Evolutionary conservation across 176 grass and related monocot species (phyloP).

Genomic region (Oryza punctata): DNA sequence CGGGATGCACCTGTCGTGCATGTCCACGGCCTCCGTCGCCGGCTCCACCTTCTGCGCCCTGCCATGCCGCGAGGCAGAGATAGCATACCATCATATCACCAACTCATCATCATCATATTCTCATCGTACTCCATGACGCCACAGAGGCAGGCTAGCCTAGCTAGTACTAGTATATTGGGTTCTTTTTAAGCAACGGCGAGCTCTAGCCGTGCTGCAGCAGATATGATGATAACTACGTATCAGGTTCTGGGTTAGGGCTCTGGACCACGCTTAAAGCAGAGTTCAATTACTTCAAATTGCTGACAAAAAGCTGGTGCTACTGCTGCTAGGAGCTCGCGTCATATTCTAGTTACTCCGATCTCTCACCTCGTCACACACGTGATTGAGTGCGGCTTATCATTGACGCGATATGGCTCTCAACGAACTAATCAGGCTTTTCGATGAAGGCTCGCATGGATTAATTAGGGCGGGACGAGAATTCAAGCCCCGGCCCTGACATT

Average conservation of each 20-base stretch:
- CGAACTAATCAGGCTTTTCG: neutral
- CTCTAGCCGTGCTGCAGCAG: slow-evolving; percentile 1
- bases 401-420: neutral
- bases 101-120: neutral
- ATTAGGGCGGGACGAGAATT: neutral
- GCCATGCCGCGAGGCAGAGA: slow-evolving; percentile 16
- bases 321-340: neutral
- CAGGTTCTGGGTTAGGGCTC: neutral
- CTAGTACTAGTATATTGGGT: neutral
- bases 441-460: slow-evolving; percentile 4
- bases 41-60: slow-evolving; percentile 63
- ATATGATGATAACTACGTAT: neutral
- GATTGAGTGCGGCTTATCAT: neutral
- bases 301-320: neutral
- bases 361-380: neutral
- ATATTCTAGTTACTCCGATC: neutral
- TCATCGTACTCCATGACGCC: slow-evolving; percentile 24
- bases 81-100: neutral
- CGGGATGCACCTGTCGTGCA: slow-evolving; percentile 71
- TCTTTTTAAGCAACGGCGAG: neutral
- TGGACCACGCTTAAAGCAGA: neutral
- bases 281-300: neutral
- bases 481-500: slow-evolving; percentile 24
- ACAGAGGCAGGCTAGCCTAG: neutral
- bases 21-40: slow-evolving; percentile 52